Percentiles rank a stretch among this genome's conserved stretches.
These are phyloP conservation scores for Tulasnella sp. DNA, from an alignment of 768 basidiomycete genomes.

Conservation along the genomic window DNA sequence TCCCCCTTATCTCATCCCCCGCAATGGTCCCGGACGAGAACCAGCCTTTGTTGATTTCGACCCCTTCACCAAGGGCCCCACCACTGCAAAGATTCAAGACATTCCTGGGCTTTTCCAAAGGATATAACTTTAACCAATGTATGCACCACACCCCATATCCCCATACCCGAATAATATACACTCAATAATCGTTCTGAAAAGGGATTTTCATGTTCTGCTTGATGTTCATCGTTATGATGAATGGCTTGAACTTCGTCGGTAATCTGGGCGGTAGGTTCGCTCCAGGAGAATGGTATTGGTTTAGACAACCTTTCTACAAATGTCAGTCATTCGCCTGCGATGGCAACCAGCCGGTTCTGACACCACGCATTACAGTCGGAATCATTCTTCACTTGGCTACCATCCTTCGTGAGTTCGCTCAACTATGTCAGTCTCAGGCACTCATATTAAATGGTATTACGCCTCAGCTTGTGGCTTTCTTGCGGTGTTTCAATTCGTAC, in stretches of 20 bases:
- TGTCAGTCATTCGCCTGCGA: background rate
- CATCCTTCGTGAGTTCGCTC: background rate
- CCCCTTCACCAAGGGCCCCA: background rate
- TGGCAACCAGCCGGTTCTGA: background rate
- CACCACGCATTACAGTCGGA: background rate
- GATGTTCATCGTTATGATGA: conserved; percentile 4
- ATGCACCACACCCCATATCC: background rate
- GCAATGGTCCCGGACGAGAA: background rate
- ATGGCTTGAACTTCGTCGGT: background rate
- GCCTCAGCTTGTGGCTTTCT: conserved; percentile 9
- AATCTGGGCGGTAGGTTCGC: background rate
- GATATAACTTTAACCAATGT: background rate
- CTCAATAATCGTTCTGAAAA: background rate
- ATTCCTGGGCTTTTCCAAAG: background rate
- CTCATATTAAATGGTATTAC: background rate
- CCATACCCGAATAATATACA: background rate
- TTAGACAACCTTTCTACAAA: background rate
- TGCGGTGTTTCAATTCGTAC: conserved; percentile 18
- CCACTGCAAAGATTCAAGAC: background rate
- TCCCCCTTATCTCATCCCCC: background rate
- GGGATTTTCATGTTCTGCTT: background rate
- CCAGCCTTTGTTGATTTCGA: background rate
- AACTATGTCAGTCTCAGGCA: too few relatives aligned
- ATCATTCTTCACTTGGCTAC: conserved; percentile 3
- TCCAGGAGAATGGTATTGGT: conserved; percentile 21